These are phyloP conservation scores for Fusarium caatingaense DNA, from an alignment of 2,329 filamentous ascomycete genomes.

Conservation along the genomic window DNA sequence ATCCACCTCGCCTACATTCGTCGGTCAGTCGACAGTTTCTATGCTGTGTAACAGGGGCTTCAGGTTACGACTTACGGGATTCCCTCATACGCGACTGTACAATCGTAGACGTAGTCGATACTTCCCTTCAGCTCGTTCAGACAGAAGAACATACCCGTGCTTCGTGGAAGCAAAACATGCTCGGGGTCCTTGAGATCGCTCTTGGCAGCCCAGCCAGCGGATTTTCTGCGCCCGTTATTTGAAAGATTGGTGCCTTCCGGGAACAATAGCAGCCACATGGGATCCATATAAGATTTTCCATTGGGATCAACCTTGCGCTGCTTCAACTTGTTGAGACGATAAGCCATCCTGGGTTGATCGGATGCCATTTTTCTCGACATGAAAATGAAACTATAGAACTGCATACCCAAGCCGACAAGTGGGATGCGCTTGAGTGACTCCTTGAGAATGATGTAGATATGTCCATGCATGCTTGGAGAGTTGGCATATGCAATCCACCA, in stretches of 20 bases:
- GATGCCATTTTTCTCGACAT: conserved; percentile 89
- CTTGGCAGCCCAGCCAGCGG: conserved; percentile 81
- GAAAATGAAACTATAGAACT: conserved; percentile 91
- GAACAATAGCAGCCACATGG: conserved; percentile 92
- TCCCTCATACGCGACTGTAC: conserved; percentile 95
- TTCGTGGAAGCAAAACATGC: conserved; percentile 81
- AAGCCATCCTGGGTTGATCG: conserved; percentile 79
- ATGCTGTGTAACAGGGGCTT: conserved; percentile 15
- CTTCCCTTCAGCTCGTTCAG: conserved; percentile 78
- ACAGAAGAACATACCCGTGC: conserved; percentile 84
- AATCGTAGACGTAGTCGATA: conserved; percentile 89
- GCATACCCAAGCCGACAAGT: conserved; percentile 82
- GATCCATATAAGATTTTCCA: conserved; percentile 70
- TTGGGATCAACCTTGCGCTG: conserved; percentile 63
- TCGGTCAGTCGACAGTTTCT: conserved; percentile 22
- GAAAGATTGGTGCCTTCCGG: conserved; percentile 89
- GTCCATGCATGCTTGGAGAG: conserved; percentile 79
- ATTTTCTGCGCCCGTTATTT: conserved; percentile 75
- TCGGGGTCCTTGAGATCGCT: conserved; percentile 76
- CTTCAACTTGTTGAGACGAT: conserved; percentile 78
- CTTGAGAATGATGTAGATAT: conserved; percentile 91
- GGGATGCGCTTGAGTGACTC: conserved; percentile 87
- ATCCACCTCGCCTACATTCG: conserved; percentile 73
- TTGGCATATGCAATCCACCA: conserved; percentile 95
- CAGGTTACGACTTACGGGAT: conserved; percentile 74